A percentile compares a stretch with the other conserved stretches of the same genome.
phyloP scores from a whole-genome alignment of 176 grass and related monocot genomes.

The Saccharum spontaneum region DNA sequence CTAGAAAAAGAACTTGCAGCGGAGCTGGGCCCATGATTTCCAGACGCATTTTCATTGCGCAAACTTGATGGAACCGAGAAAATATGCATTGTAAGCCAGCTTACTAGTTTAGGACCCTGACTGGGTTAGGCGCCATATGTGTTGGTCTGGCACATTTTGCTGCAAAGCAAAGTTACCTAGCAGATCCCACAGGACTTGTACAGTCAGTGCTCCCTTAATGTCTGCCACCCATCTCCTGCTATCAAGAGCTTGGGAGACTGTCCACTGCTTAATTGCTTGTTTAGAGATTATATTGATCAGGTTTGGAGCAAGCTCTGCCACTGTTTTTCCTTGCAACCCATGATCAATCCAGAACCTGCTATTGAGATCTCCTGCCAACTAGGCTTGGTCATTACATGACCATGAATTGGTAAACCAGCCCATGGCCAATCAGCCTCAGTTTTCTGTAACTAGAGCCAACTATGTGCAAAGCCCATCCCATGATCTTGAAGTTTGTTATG shows the following conservation, averaged over 20 bases:
- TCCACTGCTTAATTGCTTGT: not conserved
- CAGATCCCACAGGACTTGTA: not conserved
- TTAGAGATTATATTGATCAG: not conserved
- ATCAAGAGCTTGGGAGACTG: not conserved
- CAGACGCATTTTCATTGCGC: not conserved
- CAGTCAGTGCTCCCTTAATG: not conserved
- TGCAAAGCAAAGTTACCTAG: not conserved
- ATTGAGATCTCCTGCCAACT: not conserved
- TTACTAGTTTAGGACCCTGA: constrained; percentile 2
- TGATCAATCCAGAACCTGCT: not conserved
- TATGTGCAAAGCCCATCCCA: not conserved
- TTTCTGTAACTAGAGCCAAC: not conserved
- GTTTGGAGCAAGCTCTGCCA: not conserved
- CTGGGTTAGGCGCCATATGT: not conserved
- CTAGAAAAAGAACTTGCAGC: not conserved
- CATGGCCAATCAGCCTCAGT: not conserved
- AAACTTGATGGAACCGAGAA: not conserved
- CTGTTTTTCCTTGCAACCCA: not conserved
- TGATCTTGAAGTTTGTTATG: not conserved
- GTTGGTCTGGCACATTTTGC: not conserved
- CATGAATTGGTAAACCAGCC: not conserved
- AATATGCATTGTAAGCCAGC: not conserved
- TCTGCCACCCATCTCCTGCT: not conserved
- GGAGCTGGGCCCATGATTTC: not conserved
- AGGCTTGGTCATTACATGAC: not conserved